phyloP scores from a whole-genome alignment of 2,329 filamentous ascomycete species.

The Harringtonia lauricola region DNA sequence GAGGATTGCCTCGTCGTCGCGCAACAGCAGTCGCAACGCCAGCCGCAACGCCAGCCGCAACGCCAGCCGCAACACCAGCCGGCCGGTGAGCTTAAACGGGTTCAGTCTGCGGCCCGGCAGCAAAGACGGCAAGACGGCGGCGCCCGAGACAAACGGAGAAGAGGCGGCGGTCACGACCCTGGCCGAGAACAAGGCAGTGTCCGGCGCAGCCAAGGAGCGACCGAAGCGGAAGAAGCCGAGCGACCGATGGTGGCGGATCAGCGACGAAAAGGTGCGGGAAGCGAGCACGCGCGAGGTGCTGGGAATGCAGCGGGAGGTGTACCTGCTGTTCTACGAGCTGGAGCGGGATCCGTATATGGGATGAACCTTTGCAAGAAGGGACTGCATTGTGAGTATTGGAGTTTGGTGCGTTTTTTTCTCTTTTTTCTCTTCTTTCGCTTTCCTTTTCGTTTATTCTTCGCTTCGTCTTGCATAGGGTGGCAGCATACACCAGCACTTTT shows the following conservation, averaged over 20 bases:
- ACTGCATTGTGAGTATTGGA: not conserved
- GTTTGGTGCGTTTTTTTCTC: not conserved
- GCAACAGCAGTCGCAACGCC: slow-evolving; percentile 17
- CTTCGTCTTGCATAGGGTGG: not conserved
- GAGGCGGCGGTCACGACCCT: not conserved
- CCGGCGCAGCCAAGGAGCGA: slow-evolving; percentile 1
- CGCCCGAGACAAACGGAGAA: not conserved
- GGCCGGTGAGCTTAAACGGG: slow-evolving; percentile 1
- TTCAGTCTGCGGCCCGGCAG: not conserved
- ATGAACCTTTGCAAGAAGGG: not conserved
- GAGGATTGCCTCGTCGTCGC: slow-evolving; percentile 27
- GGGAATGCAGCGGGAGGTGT: slow-evolving; percentile 90
- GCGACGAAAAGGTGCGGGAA: slow-evolving; percentile 93
- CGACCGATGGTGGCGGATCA: slow-evolving; percentile 94
- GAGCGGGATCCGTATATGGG: slow-evolving; percentile 28
- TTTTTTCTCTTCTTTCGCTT: not conserved
- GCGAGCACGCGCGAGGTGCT: slow-evolving; percentile 86
- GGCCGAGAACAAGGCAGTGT: not conserved
- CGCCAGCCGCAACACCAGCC: slow-evolving; percentile 14
- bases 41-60: no score
- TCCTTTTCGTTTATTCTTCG: not conserved
- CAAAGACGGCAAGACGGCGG: slow-evolving; percentile 1
- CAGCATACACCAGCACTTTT: not conserved
- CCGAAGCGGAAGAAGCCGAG: slow-evolving; percentile 37
- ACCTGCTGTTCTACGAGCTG: slow-evolving; percentile 90